Base-by-base conservation (phyloP, 2,329 filamentous ascomycete species). In the Paradendryphiella salina region DNA sequence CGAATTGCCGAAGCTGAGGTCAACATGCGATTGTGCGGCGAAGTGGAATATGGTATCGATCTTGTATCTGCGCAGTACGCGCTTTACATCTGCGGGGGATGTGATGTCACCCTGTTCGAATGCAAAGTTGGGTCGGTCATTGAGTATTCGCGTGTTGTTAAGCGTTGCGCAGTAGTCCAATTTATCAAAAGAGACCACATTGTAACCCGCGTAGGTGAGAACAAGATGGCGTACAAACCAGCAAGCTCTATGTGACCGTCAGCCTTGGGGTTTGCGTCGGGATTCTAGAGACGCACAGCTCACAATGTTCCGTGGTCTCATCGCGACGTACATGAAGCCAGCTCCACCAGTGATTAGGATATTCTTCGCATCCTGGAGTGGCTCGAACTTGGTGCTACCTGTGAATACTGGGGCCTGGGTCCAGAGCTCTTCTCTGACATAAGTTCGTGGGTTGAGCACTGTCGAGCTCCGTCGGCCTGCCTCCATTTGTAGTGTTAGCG, bases 11-110 rank as follows among this genome's bases (percentile, higher is more conserved):
- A 94, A 94, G 67, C 86, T 90, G 63, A 90, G 74, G 64, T 93
- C 88, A 42, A 94, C 89, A 67, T 93, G 89, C 6, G 87, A 90
- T 74, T 91, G 87, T n/a, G 89, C 89, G 3, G 89, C 89, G 65
- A 94, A 91, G 72, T 93, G 89, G 71, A 93, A 85, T 54, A 94
- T 81, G 44, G 88, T 90, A 69, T 93, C 89, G 63, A 93, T 87
- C 28, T 83, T 80, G 75, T 90, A 79, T 54, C 83, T 81, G 69
- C 87, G 81, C 66, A 93, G 80, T 67, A 85, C 89, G 61, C 83
- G 81, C 56, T 88, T 79, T 2, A 93, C 87, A 63, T 89, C 84
- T 5, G 78, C 76, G 1, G 85, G 85, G 57, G 86, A 85, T 26
- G 86, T 90, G 59, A 93, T 84, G 65, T 93, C 88, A 47, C 89